Evolutionary conservation across 108 stramenopile genomes (phyloP).

Genomic region (Fistulifera solaris): DNA sequence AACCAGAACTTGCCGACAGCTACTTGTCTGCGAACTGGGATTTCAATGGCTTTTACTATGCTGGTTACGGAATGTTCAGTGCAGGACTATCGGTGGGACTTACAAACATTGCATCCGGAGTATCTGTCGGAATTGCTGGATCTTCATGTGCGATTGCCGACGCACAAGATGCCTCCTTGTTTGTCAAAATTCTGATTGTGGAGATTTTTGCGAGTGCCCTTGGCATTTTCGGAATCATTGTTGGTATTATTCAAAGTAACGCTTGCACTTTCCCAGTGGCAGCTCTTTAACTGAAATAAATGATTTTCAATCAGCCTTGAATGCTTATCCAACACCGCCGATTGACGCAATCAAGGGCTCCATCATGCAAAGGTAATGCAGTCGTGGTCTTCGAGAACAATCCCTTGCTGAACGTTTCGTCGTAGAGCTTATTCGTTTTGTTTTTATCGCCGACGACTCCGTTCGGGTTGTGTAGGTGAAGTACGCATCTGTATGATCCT

Average conservation of each 20-base stretch:
- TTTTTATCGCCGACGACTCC: no score
- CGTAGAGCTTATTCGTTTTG: no score
- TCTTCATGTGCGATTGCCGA: constrained; percentile 95
- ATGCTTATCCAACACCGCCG: no score
- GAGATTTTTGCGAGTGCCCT: constrained; percentile 99
- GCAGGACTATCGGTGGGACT: constrained; percentile 93
- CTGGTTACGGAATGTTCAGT: constrained; percentile 96
- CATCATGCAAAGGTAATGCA: no score
- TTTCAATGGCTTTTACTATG: constrained; percentile 84
- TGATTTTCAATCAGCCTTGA: no score
- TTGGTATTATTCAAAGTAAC: constrained; percentile 97
- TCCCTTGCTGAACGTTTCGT: no score
- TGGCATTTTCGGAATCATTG: constrained; percentile 99
- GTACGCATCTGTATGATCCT: no score
- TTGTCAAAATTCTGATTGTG: constrained; percentile 99
- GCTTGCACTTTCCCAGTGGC: constrained; percentile 90
- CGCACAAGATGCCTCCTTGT: constrained; percentile 95
- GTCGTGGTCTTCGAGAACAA: no score
- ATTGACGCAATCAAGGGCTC: no score
- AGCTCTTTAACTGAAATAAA: constrained; percentile 3
- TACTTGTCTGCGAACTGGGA: constrained; percentile 74
- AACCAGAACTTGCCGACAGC: constrained; percentile 52
- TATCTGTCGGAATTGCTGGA: constrained; percentile 97
- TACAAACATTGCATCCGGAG: constrained; percentile 96
- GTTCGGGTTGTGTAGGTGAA: no score